phyloP scores from a whole-genome alignment of 1,284 basidiomycete species.

The Cutaneotrichosporon curvatum region DNA sequence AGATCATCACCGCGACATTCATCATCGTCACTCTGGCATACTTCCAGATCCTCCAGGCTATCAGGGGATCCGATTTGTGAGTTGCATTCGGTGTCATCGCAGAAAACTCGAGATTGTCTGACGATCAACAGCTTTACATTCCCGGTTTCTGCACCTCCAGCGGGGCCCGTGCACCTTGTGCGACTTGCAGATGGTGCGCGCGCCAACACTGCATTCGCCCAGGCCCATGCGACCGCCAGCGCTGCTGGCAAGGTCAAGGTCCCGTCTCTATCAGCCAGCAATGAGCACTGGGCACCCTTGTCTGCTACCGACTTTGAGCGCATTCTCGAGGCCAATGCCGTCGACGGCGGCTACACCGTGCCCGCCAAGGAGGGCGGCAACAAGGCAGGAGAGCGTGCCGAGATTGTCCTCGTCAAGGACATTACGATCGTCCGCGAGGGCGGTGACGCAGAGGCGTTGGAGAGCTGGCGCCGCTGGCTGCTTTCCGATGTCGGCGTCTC shows the following conservation, averaged over 20 bases:
- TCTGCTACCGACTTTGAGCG: conserved; percentile 28
- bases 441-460: conserved; percentile 17
- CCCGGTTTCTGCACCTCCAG: conserved; percentile 24
- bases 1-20: conserved; percentile 80
- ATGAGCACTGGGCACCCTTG: conserved; percentile 32
- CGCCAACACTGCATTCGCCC: conserved; percentile 19
- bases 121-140: conserved; percentile 29
- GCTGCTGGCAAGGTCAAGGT: conserved; percentile 13
- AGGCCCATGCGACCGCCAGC: conserved; percentile 8
- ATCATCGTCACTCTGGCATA: conserved; percentile 82
- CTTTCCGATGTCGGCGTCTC: conserved; percentile 34
- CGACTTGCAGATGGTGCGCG: conserved; percentile 25
- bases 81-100: conserved; percentile 11
- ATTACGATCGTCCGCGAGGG: conserved; percentile 33
- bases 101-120: neutral
- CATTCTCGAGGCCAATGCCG: conserved; percentile 35
- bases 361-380: conserved; percentile 34
- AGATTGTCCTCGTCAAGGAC: conserved; percentile 44
- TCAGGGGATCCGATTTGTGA: conserved; percentile 56
- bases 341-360: conserved; percentile 37
- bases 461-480: conserved; percentile 39
- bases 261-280: conserved; percentile 14
- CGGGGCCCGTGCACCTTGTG: conserved; percentile 35
- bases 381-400: conserved; percentile 29
- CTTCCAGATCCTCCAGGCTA: conserved; percentile 79